Evolutionary conservation across 192 early-diverging fungal species (phyloP).

Genomic region (Glomus cerebriforme): DNA sequence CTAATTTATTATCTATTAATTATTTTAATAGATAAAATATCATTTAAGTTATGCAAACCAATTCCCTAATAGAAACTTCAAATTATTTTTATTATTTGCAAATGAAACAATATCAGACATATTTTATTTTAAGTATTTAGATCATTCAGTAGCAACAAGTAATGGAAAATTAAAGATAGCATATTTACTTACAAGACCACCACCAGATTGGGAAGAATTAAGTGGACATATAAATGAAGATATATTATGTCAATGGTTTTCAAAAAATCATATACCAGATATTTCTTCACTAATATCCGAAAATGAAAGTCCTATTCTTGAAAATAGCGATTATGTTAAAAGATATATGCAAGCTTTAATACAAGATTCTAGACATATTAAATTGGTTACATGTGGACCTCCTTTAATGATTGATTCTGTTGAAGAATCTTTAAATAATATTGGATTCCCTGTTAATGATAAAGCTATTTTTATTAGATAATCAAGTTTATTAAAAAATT

Average conservation of each 20-base stretch:
- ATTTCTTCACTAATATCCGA: no score
- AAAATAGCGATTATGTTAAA: no score
- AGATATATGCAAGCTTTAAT: no score
- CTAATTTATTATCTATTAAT: not conserved
- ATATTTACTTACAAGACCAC: not conserved
- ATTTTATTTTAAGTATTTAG: not conserved
- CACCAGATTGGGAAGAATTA: not conserved
- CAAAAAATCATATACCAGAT: not conserved
- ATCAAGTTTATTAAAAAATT: no score
- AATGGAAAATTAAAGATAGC: slow-evolving; percentile 12
- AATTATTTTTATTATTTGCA: not conserved
- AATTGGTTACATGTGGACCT: no score
- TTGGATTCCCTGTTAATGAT: no score
- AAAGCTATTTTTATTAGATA: no score
- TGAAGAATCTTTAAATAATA: no score
- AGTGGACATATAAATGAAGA: slow-evolving; percentile 1
- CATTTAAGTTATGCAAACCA: not conserved
- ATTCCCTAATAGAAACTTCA: not conserved
- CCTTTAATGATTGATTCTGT: no score
- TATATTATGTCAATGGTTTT: slow-evolving; percentile 12
- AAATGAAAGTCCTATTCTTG: no score
- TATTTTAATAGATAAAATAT: slow-evolving; percentile 2
- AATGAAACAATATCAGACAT: slow-evolving; percentile 4
- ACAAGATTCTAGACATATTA: no score
- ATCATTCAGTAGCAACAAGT: not conserved